Evolutionary conservation across 129 eudicot species (phyloP).

Genomic region (Flaveria ramosissima): DNA sequence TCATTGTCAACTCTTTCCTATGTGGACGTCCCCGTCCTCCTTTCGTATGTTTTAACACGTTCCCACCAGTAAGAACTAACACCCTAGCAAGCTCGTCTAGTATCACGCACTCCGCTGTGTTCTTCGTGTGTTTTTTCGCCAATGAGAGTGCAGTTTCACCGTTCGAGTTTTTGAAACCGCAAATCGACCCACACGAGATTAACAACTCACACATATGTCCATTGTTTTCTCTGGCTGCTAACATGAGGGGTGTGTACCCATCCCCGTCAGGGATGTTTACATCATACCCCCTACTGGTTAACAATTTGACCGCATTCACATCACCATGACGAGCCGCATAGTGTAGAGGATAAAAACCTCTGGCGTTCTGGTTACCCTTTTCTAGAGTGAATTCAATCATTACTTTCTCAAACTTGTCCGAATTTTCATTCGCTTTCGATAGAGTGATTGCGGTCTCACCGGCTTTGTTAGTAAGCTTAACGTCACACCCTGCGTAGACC

Average conservation of each 20-base stretch:
- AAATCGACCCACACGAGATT: slow-evolving; percentile 58
- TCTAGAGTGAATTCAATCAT: slow-evolving; percentile 83
- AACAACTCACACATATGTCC: slow-evolving; percentile 56
- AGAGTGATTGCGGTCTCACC: slow-evolving; percentile 72
- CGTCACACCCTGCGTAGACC: slow-evolving; percentile 78
- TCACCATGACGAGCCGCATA: slow-evolving; percentile 86
- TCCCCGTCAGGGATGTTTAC: slow-evolving; percentile 71
- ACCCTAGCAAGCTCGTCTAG: slow-evolving; percentile 68
- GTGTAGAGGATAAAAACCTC: slow-evolving; percentile 80
- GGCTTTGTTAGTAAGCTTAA: slow-evolving; percentile 53
- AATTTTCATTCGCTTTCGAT: slow-evolving; percentile 47
- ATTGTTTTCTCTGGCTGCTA: slow-evolving; percentile 85
- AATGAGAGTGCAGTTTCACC: slow-evolving; percentile 81
- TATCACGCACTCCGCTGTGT: slow-evolving; percentile 52
- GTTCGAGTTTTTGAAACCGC: slow-evolving; percentile 48
- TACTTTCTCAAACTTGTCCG: slow-evolving; percentile 74
- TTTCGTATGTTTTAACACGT: slow-evolving; percentile 64
- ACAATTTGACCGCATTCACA: slow-evolving; percentile 54
- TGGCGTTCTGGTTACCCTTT: slow-evolving; percentile 52
- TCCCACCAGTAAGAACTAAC: slow-evolving; percentile 58
- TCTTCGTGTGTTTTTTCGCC: slow-evolving; percentile 44
- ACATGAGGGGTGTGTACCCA: slow-evolving; percentile 87
- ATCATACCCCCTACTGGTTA: slow-evolving; percentile 68
- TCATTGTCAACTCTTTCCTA: slow-evolving; percentile 59
- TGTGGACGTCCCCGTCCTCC: slow-evolving; percentile 78